A percentile compares a stretch with the other conserved stretches of the same genome.
phyloP scores from a whole-genome alignment of 495 filamentous ascomycete genomes.

The Talaromyces stipitatus region DNA sequence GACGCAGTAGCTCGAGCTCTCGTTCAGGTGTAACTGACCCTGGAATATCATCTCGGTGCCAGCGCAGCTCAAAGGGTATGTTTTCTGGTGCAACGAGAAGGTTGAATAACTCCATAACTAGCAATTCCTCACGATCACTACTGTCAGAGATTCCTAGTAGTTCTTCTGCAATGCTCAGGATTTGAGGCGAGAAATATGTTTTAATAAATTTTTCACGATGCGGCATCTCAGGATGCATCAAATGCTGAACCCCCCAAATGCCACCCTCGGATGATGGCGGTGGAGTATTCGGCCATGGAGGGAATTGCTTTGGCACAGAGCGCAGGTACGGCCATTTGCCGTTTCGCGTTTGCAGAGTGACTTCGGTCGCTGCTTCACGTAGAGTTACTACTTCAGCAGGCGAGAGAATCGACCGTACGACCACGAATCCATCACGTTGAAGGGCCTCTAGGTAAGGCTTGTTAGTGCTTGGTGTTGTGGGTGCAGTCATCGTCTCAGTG shows the following conservation, averaged over 20 bases:
- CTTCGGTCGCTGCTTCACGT: slow-evolving; percentile 43
- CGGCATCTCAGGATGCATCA: slow-evolving; percentile 62
- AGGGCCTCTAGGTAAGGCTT: slow-evolving; percentile 31
- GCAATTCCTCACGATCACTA: slow-evolving; percentile 19
- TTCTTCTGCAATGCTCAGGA: slow-evolving; percentile 50
- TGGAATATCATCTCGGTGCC: slow-evolving; percentile 74
- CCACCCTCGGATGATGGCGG: slow-evolving; percentile 46
- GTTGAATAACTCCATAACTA: slow-evolving; percentile 80
- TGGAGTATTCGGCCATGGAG: slow-evolving; percentile 57
- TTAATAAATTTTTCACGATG: slow-evolving; percentile 45
- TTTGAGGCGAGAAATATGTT: slow-evolving; percentile 56
- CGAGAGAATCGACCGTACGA: slow-evolving; percentile 40
- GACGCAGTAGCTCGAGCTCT: slow-evolving; percentile 37
- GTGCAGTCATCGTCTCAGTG: not conserved
- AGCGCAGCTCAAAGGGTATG: slow-evolving; percentile 57
- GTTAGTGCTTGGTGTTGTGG: not conserved
- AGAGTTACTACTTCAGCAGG: slow-evolving; percentile 42
- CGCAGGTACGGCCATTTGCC: slow-evolving; percentile 72
- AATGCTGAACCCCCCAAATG: slow-evolving; percentile 83
- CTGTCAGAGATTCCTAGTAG: slow-evolving; percentile 36
- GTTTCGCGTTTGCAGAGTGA: slow-evolving; percentile 47
- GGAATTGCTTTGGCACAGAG: slow-evolving; percentile 80
- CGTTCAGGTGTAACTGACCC: slow-evolving; percentile 46
- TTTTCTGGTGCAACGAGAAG: slow-evolving; percentile 61
- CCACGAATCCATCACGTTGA: slow-evolving; percentile 42